Conservation (phyloP, 73 alveolate species). For the Tetrahymena borealis region DNA sequence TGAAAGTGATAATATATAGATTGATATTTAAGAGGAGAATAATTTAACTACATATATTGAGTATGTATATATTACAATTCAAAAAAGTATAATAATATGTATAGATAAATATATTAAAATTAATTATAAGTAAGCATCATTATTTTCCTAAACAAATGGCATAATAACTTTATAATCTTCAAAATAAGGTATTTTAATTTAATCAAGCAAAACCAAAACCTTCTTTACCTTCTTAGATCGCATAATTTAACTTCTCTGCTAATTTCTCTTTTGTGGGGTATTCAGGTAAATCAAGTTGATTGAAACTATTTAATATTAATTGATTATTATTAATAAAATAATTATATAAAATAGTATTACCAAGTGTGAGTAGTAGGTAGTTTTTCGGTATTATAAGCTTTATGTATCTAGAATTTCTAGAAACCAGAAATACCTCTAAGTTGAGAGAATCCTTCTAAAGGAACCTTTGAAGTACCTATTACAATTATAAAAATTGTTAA, state of each 20-base stretch:
- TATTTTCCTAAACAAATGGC: background rate
- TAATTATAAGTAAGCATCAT: too few species aligned
- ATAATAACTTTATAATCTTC: background rate
- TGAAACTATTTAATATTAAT: constrained; percentile 6
- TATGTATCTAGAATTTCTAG: constrained; percentile 40
- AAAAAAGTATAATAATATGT: too few species aligned
- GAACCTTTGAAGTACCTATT: constrained; percentile 96
- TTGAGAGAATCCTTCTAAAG: constrained; percentile 95
- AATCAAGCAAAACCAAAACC: constrained; percentile 71
- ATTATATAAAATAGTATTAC: constrained; percentile 5
- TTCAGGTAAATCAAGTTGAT: constrained; percentile 93
- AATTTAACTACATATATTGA: too few species aligned
- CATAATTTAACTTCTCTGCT: constrained; percentile 57
- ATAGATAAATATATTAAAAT: too few species aligned
- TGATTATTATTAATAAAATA: background rate
- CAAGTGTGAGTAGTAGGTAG: constrained; percentile 96
- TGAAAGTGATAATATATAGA: too few species aligned
- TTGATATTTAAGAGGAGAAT: too few species aligned
- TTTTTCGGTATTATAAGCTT: constrained; percentile 61
- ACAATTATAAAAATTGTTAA: background rate
- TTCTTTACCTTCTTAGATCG: constrained; percentile 68
- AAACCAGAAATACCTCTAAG: constrained; percentile 52
- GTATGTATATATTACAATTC: too few species aligned
- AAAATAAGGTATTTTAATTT: background rate
- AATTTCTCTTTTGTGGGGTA: constrained; percentile 93